Conservation (phyloP, 2,329 filamentous ascomycete species). For the Dothidotthia symphoricarpi region DNA sequence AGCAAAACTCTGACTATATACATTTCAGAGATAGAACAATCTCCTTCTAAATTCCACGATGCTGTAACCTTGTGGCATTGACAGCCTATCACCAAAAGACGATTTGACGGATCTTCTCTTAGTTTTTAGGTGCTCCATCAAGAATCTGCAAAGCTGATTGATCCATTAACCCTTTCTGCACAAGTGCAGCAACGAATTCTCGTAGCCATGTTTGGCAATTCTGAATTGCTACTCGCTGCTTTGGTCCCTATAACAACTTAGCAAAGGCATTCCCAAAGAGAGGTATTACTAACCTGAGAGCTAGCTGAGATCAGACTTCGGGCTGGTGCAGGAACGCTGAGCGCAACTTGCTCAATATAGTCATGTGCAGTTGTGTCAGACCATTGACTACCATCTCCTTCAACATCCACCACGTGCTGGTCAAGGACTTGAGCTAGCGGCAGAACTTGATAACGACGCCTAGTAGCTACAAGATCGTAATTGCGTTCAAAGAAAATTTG, state of each 20-base stretch:
- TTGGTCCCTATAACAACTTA: constrained; percentile 9
- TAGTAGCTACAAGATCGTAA: constrained; percentile 11
- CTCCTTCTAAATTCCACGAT: no score
- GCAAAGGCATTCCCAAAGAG: neutral
- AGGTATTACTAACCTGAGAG: constrained; percentile 5
- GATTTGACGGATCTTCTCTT: neutral
- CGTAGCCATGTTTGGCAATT: constrained; percentile 27
- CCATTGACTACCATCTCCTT: constrained; percentile 2
- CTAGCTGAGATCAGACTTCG: constrained; percentile 15
- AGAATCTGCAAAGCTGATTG: constrained; percentile 7
- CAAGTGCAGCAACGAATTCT: constrained; percentile 15
- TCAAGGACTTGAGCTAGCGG: constrained; percentile 9
- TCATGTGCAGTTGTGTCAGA: constrained; percentile 9
- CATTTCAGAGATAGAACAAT: no score
- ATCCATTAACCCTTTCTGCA: constrained; percentile 9
- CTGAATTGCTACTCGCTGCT: constrained; percentile 14
- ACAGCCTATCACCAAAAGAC: no score
- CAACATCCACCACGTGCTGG: constrained; percentile 11
- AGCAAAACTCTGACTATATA: no score
- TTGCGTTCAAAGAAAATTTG: constrained; percentile 17
- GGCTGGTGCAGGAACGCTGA: constrained; percentile 16
- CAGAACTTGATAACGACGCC: constrained; percentile 8
- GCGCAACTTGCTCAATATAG: constrained; percentile 19
- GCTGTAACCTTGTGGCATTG: no score
- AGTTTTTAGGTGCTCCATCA: constrained; percentile 12